Percentiles rank a stretch among this genome's conserved stretches.
These are phyloP conservation scores for Yamagishiella unicocca DNA, from an alignment of 139 green algal species.

Conservation along the genomic window DNA sequence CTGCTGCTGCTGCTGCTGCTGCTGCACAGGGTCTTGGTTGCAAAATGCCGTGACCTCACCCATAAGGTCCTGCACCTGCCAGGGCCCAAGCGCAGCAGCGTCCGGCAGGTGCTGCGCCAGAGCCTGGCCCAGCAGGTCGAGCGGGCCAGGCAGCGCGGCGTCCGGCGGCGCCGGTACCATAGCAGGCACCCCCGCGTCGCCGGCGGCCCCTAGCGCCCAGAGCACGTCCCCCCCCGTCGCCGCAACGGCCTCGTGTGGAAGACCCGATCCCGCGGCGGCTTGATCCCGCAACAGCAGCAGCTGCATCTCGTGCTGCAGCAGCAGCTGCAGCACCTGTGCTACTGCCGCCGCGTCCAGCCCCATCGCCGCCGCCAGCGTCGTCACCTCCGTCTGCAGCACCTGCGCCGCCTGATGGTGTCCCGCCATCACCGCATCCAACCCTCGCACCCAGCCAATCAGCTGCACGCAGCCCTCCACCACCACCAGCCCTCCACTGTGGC, in stretches of 20 bases:
- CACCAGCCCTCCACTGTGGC: conserved; percentile 6
- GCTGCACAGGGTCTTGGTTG: no score
- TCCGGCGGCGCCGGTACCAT: not conserved
- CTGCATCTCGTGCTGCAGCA: not conserved
- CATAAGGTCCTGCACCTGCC: not conserved
- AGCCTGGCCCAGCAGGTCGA: not conserved
- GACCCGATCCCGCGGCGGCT: no score
- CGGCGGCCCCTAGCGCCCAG: not conserved
- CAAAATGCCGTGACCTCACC: not conserved
- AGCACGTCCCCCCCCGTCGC: not conserved
- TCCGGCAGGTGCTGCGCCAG: not conserved
- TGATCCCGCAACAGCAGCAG: not conserved
- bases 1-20: not conserved
- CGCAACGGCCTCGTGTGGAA: no score
- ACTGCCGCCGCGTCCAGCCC: not conserved
- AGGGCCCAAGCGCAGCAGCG: not conserved
- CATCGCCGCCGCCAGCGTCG: not conserved
- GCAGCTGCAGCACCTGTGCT: conserved; percentile 13
- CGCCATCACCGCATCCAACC: not conserved
- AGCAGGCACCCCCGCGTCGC: not conserved
- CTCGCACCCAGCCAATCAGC: conserved; percentile 19
- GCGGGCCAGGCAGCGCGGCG: not conserved
- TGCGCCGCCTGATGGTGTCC: not conserved
- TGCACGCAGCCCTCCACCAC: conserved; percentile 28
- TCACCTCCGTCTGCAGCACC: not conserved